Conservation (phyloP, 768 basidiomycete species). For the Psilocybe azurescens region DNA sequence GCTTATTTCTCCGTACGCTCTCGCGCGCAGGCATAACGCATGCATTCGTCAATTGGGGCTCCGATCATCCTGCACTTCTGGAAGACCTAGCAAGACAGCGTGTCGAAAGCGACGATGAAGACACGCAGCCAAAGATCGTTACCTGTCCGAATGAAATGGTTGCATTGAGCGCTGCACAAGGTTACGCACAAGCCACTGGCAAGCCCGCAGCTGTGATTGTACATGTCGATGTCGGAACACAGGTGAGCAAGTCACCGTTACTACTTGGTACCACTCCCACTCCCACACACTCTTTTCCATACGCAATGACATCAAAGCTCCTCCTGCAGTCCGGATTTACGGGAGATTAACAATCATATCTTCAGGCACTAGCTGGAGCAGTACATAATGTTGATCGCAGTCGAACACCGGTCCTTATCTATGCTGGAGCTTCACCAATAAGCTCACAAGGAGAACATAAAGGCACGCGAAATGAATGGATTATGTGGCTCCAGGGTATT, state of each 20-base stretch:
- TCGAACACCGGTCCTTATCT: constrained; percentile 68
- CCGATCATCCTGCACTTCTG: constrained; percentile 73
- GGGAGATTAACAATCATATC: no score
- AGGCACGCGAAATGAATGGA: constrained; percentile 75
- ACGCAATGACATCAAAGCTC: no score
- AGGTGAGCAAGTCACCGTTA: constrained; percentile 39
- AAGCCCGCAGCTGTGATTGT: constrained; percentile 75
- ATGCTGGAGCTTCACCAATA: constrained; percentile 73
- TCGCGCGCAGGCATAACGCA: constrained; percentile 65
- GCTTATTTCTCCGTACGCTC: constrained; percentile 63
- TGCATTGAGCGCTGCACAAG: constrained; percentile 73
- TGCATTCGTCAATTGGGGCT: constrained; percentile 79
- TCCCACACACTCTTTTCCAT: no score
- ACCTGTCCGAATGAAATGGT: constrained; percentile 83
- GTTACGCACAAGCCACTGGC: constrained; percentile 68
- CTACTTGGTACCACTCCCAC: no score
- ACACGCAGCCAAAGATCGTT: constrained; percentile 54
- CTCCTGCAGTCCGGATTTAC: no score
- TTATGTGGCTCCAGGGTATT: constrained; percentile 73
- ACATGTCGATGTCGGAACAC: constrained; percentile 76
- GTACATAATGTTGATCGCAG: constrained; percentile 74
- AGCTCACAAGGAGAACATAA: constrained; percentile 58
- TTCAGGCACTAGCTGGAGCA: constrained; percentile 68
- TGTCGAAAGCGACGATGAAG: constrained; percentile 19
- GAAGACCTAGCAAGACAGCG: constrained; percentile 71